Conservation (phyloP, 805 yeast genomes). For the Lipomyces sp. region DNA sequence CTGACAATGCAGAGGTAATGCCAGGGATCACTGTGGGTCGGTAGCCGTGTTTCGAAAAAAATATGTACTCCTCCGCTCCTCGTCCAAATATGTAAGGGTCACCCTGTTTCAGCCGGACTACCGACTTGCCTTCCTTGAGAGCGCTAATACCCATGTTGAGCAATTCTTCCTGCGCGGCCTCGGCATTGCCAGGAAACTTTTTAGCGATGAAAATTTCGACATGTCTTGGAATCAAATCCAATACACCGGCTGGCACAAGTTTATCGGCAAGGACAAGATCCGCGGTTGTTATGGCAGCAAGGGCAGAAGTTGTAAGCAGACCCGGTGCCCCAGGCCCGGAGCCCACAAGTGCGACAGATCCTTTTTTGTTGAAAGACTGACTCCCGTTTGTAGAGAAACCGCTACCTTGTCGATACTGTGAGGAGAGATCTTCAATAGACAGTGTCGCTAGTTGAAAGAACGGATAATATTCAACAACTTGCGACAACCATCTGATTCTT, state of each 20-base stretch:
- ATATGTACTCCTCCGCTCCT: conserved; percentile 89
- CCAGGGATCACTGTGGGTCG: conserved; percentile 83
- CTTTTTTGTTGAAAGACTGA: conserved; percentile 45
- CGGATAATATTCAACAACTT: conserved; percentile 90
- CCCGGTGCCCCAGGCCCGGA: conserved; percentile 92
- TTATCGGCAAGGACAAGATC: conserved; percentile 89
- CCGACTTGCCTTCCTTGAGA: conserved; percentile 67
- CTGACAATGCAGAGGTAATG: conserved; percentile 84
- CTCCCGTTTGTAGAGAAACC: neutral
- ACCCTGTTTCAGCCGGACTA: conserved; percentile 91
- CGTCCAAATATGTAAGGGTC: conserved; percentile 96
- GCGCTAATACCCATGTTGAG: conserved; percentile 72
- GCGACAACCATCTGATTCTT: conserved; percentile 83
- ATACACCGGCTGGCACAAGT: conserved; percentile 84
- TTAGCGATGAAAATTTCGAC: conserved; percentile 84
- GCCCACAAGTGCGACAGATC: conserved; percentile 82
- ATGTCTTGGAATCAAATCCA: conserved; percentile 75
- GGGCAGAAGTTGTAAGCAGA: conserved; percentile 81
- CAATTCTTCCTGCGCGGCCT: conserved; percentile 85
- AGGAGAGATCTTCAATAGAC: conserved; percentile 61
- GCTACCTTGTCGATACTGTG: conserved; percentile 45
- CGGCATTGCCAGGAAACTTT: conserved; percentile 97
- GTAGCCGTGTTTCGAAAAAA: conserved; percentile 69
- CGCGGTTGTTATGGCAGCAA: conserved; percentile 77
- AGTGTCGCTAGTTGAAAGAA: conserved; percentile 64